Conservation (phyloP, 148 eudicot genomes). For the Chenopodium quinoa region DNA sequence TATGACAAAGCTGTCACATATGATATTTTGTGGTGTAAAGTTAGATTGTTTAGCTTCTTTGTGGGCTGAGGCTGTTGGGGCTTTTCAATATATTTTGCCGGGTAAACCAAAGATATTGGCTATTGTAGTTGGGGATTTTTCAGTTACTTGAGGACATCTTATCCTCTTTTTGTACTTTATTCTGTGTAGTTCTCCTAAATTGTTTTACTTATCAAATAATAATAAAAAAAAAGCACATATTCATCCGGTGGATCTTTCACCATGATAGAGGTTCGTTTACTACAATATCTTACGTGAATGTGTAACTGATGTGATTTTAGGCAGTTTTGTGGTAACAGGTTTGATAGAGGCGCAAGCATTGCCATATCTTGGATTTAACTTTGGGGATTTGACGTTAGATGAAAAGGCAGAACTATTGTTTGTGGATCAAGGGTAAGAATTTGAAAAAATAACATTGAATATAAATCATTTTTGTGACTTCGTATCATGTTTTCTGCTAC, state of each 20-base stretch:
- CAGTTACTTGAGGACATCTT: no score
- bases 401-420: constrained; percentile 87
- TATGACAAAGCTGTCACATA: no score
- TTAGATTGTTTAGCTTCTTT: no score
- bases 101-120: no score
- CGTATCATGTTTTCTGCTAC: background rate
- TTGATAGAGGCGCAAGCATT: constrained; percentile 67
- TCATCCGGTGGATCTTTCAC: background rate
- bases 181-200: no score
- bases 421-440: constrained; percentile 65
- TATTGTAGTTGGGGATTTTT: no score
- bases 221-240: background rate
- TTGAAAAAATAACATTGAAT: background rate
- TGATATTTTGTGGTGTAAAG: no score
- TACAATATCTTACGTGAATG: background rate
- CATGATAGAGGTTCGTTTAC: background rate
- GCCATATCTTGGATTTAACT: constrained; percentile 62
- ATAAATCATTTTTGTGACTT: background rate
- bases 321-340: constrained; percentile 98
- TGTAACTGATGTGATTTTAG: constrained; percentile 56
- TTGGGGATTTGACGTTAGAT: constrained; percentile 65
- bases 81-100: no score
- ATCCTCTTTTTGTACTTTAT: no score
- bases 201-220: no score
- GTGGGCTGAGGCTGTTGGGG: no score